Evolutionary conservation across 2,329 filamentous ascomycete genomes (phyloP), one percentile per base, ranked within the genome.

Genomic region (Colletotrichum sp.): DNA sequence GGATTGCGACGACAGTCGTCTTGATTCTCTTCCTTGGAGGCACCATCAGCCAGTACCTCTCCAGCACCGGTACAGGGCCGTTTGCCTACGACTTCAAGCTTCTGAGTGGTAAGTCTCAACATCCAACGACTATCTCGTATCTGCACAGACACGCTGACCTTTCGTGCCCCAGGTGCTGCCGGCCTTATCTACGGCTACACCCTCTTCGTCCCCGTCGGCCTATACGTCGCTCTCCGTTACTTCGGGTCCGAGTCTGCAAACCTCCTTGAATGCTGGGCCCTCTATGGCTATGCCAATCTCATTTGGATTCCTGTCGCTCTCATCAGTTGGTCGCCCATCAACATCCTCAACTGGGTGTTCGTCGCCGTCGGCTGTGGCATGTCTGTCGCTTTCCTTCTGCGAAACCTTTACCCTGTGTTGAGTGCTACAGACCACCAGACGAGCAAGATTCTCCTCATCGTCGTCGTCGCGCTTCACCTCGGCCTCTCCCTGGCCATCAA

Each of bases 1-100:
- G 97, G 97, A 99, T 99, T 86, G 97, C 97, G 12, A 99, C 97
- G 1, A 99, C 97, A 1, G 97, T 99, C 12, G 94, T 99, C 15
- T 91, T 99, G 78, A 99, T 99, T 76, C 87, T 99, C 36, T 99
- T 99, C 86, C 85, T 99, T 60, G 97, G 96, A 1, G 97, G 97
- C 15, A 99, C 97, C 0, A 98, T 99, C 79, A 98, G 94, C 83
- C 94, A 97, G 85, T 99, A 98, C 85, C 87, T 98, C 66, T 92
- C 94, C 30, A 90, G 90, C 28, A 91, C 91, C 59, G 89, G 88
- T n/a, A 90, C 92, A 70, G 90, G 91, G 26, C 92, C 94, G 74
- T 98, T 98, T 84, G 93, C 93, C 63, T 99, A 99, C 85, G 96
- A 99, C 83, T 99, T 99, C 81, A 93, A 90, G 80, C 87, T 99